Base-by-base conservation (phyloP, 495 filamentous ascomycete species). In the Thozetella sp. region DNA sequence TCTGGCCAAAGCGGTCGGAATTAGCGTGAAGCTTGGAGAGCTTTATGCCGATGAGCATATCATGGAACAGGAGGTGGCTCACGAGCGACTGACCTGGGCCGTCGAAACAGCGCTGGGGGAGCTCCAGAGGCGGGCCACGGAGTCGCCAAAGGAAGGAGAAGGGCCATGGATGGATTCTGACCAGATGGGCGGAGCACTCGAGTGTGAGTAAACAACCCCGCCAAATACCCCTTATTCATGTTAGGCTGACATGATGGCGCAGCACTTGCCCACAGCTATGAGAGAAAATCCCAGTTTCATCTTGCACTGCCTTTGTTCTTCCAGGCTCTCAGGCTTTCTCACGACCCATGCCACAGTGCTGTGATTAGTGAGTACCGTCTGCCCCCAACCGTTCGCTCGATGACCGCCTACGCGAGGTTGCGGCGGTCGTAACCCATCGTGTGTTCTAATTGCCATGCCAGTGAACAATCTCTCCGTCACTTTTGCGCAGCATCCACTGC, bases 251-350 rank as follows among this genome's bases (percentile, higher is more conserved):
- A 27, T 55, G 57, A 40, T 55, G 13, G 26, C 25, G 56, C 62
- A 87, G 90, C 89, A 3, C 80, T 98, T 23, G 94, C 83, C 20
- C 76, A 84, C 25, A 84, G 85, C 61, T 97, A 96, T 73, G 83
- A 86, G 59, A 75, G 76, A 48, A 86, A 85, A 64, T 78, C 87
- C 53, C 83, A 88, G 59, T 83, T 89, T 61, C 90, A 91, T 58
- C 86, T 97, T 9, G 90, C 95, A 17, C 82, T 91, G 25, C 93
- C 94, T n/a, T 78, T 98, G 34, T 96, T 91, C 69, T 81, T 98
- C 62, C 93, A 93, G 62, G 90, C 93, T 2, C 76, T 97, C 43
- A 76, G 86, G 25, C 67, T 94, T 23, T 96, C 91, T 66, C 86
- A 90, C 2, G 68, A 76, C n/a, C 80, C 72, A 37, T 85, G 83